These are phyloP conservation scores for Candida ovalis DNA, from an alignment of 805 yeast species.

Conservation along the genomic window DNA sequence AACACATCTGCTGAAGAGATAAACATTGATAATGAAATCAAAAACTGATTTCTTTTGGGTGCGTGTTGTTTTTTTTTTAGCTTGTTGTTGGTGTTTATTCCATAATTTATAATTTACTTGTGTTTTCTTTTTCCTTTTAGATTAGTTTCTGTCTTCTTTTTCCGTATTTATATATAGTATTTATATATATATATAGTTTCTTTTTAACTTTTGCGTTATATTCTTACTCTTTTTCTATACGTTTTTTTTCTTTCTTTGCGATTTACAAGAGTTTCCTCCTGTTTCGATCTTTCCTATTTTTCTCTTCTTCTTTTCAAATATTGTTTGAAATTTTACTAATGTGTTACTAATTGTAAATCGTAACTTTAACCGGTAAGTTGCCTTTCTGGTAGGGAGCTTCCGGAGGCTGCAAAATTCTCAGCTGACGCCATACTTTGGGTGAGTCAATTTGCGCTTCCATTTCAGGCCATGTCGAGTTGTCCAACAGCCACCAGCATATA, in stretches of 20 bases:
- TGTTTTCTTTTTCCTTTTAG: not conserved
- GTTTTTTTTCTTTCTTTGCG: not conserved
- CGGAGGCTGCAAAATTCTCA: too few relatives aligned
- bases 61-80: not conserved
- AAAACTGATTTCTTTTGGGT: not conserved
- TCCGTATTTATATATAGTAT: not conserved
- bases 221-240: not conserved
- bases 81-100: too few relatives aligned
- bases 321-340: too few relatives aligned
- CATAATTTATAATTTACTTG: not conserved
- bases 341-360: too few relatives aligned
- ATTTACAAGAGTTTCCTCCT: not conserved
- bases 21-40: conserved; percentile 3
- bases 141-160: not conserved
- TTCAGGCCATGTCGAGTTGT: too few relatives aligned
- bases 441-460: too few relatives aligned
- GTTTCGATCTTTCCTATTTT: not conserved
- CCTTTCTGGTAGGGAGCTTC: too few relatives aligned
- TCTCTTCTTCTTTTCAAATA: not conserved
- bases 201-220: not conserved
- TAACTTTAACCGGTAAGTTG: too few relatives aligned
- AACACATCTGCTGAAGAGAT: conserved; percentile 8
- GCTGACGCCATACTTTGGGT: too few relatives aligned
- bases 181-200: not conserved
- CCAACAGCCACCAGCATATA: too few relatives aligned